Percentiles rank a stretch among this genome's conserved stretches.
Evolutionary conservation across 1,284 basidiomycete species (phyloP).

Genomic region (Tilletiaria anomala): DNA sequence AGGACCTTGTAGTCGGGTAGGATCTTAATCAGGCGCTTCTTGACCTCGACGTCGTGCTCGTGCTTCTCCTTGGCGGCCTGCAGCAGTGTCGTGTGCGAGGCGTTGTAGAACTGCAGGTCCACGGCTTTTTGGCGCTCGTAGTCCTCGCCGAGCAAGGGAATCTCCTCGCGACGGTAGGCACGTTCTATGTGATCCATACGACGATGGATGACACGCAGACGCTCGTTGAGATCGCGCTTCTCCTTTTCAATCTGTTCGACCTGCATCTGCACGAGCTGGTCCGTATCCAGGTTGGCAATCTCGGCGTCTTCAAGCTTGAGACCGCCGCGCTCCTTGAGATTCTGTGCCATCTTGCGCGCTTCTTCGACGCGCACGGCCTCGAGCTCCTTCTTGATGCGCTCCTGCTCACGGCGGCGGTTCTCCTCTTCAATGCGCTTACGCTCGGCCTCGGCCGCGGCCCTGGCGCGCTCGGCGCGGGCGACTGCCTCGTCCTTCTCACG

Average conservation of each 20-base stretch:
- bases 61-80: slow-evolving; percentile 54
- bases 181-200: slow-evolving; percentile 92
- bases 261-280: slow-evolving; percentile 76
- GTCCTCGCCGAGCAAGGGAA: slow-evolving; percentile 68
- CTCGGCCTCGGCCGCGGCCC: slow-evolving; percentile 17
- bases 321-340: slow-evolving; percentile 66
- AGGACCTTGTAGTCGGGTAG: slow-evolving; percentile 57
- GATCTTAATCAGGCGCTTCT: slow-evolving; percentile 63
- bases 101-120: slow-evolving; percentile 52
- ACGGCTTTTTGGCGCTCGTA: slow-evolving; percentile 71
- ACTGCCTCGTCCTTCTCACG: slow-evolving; percentile 82
- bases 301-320: slow-evolving; percentile 73
- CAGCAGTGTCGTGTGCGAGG: slow-evolving; percentile 41
- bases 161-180: slow-evolving; percentile 85
- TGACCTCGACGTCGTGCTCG: slow-evolving; percentile 58
- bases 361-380: slow-evolving; percentile 70
- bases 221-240: slow-evolving; percentile 73
- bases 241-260: slow-evolving; percentile 63
- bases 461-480: slow-evolving; percentile 56
- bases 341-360: slow-evolving; percentile 76
- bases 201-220: slow-evolving; percentile 69
- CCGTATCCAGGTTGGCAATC: slow-evolving; percentile 65
- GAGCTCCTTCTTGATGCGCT: slow-evolving; percentile 65
- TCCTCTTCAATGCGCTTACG: not conserved
- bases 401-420: slow-evolving; percentile 53